Conservation (phyloP, 352 stramenopile genomes). For the Phytopythium ostracodes region DNA sequence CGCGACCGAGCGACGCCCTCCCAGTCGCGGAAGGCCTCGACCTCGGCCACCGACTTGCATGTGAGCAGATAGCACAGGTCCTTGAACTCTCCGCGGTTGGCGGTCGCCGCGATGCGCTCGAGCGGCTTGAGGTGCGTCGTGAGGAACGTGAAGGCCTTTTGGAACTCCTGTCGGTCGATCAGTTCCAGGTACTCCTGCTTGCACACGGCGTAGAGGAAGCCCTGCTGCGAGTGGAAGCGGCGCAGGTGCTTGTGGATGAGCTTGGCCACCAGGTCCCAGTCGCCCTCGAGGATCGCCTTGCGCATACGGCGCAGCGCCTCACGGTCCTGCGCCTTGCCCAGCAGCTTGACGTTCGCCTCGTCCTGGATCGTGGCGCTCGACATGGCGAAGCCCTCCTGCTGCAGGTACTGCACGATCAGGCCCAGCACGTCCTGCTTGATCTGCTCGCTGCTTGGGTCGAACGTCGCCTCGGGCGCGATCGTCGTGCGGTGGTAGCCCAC, state of each 20-base stretch:
- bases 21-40: conserved; percentile 82
- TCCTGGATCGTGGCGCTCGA: conserved; percentile 85
- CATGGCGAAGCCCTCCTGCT: conserved; percentile 75
- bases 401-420: conserved; percentile 86
- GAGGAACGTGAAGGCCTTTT: conserved; percentile 89
- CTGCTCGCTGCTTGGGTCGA: conserved; percentile 60
- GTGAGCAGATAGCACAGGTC: conserved; percentile 88
- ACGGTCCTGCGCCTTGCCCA: conserved; percentile 64
- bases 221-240: conserved; percentile 79
- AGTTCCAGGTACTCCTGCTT: conserved; percentile 89
- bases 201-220: conserved; percentile 86
- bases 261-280: conserved; percentile 86
- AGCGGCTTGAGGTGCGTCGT: conserved; percentile 87
- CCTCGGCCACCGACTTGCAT: conserved; percentile 83
- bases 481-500: conserved; percentile 83
- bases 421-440: conserved; percentile 83
- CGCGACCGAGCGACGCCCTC: conserved; percentile 71
- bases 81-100: conserved; percentile 83
- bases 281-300: conserved; percentile 73
- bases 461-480: conserved; percentile 77
- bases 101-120: conserved; percentile 71
- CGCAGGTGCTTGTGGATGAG: conserved; percentile 79
- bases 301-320: conserved; percentile 71
- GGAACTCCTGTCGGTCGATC: conserved; percentile 85
- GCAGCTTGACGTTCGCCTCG: conserved; percentile 82